Conservation (phyloP, 2,329 filamentous ascomycete genomes). For the Ophiostoma novo-ulmi region DNA sequence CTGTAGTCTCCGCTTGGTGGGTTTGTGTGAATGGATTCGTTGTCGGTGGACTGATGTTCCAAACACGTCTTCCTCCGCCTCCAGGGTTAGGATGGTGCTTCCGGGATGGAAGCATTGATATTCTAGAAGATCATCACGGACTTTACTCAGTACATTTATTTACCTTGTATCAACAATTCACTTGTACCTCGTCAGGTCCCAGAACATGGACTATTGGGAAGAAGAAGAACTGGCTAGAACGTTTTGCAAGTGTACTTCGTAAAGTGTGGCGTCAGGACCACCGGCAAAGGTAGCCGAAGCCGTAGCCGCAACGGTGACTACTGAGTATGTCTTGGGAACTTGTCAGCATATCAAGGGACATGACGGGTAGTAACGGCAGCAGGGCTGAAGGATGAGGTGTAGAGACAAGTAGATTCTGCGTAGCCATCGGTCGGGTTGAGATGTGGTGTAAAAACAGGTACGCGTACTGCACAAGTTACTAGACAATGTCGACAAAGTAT, state of each 20-base stretch:
- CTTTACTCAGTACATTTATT: not conserved
- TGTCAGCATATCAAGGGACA: not conserved
- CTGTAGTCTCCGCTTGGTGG: not conserved
- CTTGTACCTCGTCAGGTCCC: not conserved
- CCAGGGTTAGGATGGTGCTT: not conserved
- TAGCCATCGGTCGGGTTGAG: too few species aligned
- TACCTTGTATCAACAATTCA: not conserved
- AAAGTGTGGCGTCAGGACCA: not conserved
- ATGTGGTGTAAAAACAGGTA: not conserved
- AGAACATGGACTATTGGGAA: not conserved
- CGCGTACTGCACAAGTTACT: not conserved
- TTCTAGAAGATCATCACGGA: slow-evolving; percentile 1
- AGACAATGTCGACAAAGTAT: not conserved
- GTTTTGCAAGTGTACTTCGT: not conserved
- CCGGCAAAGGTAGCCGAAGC: not conserved
- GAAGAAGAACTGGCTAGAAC: not conserved
- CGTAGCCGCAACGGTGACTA: not conserved
- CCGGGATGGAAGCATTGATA: slow-evolving; percentile 1
- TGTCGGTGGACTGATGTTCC: not conserved
- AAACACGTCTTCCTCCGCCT: not conserved
- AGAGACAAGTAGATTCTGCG: not conserved
- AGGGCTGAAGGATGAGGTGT: slow-evolving; percentile 5
- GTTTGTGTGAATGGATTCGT: not conserved
- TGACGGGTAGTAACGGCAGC: slow-evolving; percentile 10
- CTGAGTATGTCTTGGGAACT: not conserved